These are phyloP conservation scores for Chimonanthus praecox DNA, from an alignment of 164 flowering plant species.

Conservation along the genomic window DNA sequence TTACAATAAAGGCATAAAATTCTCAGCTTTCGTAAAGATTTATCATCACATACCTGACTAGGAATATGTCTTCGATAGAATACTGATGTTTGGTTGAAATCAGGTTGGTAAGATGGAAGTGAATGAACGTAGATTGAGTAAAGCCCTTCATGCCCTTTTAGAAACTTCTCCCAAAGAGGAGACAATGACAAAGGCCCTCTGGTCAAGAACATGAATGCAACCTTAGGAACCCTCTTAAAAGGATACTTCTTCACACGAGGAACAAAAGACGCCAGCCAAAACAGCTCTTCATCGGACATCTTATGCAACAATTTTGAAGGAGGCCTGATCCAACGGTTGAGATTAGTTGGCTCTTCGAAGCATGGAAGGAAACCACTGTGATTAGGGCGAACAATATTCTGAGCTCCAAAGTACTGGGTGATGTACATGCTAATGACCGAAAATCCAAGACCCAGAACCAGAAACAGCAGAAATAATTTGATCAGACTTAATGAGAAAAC, in stretches of 20 bases:
- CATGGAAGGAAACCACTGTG: conserved; percentile 32
- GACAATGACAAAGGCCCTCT: conserved; percentile 83
- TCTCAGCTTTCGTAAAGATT: not conserved
- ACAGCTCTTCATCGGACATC: conserved; percentile 81
- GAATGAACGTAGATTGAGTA: conserved; percentile 83
- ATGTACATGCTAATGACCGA: conserved; percentile 43
- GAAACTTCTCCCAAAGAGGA: conserved; percentile 88
- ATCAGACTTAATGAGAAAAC: conserved; percentile 40
- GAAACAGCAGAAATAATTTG: conserved; percentile 38
- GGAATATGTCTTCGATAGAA: conserved; percentile 76
- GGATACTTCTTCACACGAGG: conserved; percentile 61
- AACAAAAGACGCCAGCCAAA: conserved; percentile 76
- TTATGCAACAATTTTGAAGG: conserved; percentile 55
- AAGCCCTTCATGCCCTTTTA: conserved; percentile 55
- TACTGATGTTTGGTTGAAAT: conserved; percentile 50
- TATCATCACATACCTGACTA: conserved; percentile 60
- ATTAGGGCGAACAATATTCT: conserved; percentile 15
- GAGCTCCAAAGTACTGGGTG: conserved; percentile 32
- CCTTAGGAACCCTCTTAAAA: conserved; percentile 63
- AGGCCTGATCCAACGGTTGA: conserved; percentile 61
- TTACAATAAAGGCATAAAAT: not conserved
- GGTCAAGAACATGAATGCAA: conserved; percentile 95
- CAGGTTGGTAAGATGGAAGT: conserved; percentile 44
- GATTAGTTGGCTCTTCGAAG: conserved; percentile 28
- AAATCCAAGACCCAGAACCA: conserved; percentile 48